phyloP scores from a whole-genome alignment of 2,329 filamentous ascomycete species.

The Xylariaceae sp. region DNA sequence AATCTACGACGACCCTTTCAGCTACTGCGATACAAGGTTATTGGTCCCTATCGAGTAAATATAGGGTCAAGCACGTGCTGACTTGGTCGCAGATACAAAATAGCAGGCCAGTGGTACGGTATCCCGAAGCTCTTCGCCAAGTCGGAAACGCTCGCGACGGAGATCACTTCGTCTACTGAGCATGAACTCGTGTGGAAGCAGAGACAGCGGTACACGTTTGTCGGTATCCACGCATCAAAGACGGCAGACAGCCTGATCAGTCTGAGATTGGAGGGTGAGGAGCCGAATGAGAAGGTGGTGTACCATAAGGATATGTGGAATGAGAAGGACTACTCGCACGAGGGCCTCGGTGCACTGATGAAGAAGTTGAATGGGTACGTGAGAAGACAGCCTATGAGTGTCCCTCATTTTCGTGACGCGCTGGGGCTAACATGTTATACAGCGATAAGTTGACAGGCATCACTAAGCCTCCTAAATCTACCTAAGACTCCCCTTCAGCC shows the following conservation, averaged over 20 bases:
- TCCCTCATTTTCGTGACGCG: too few species aligned
- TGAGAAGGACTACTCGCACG: slow-evolving; percentile 42
- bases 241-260: slow-evolving; percentile 36
- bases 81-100: slow-evolving; percentile 31
- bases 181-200: slow-evolving; percentile 43
- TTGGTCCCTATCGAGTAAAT: too few species aligned
- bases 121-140: slow-evolving; percentile 38
- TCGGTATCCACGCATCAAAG: slow-evolving; percentile 30
- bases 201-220: slow-evolving; percentile 42
- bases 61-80: background rate
- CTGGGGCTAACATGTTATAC: background rate
- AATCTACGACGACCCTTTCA: slow-evolving; percentile 44
- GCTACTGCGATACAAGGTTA: slow-evolving; percentile 44
- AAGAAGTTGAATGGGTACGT: slow-evolving; percentile 42
- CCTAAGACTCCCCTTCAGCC: background rate
- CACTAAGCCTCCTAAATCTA: slow-evolving; percentile 8
- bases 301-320: slow-evolving; percentile 49
- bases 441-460: slow-evolving; percentile 9
- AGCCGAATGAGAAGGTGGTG: slow-evolving; percentile 30
- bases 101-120: slow-evolving; percentile 47
- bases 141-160: slow-evolving; percentile 35
- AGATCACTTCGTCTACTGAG: slow-evolving; percentile 33
- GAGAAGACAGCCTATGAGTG: too few species aligned
- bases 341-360: slow-evolving; percentile 40
- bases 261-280: slow-evolving; percentile 33